Conservation (phyloP, 306 rosid species). For the Macrotyloma uniflorum region DNA sequence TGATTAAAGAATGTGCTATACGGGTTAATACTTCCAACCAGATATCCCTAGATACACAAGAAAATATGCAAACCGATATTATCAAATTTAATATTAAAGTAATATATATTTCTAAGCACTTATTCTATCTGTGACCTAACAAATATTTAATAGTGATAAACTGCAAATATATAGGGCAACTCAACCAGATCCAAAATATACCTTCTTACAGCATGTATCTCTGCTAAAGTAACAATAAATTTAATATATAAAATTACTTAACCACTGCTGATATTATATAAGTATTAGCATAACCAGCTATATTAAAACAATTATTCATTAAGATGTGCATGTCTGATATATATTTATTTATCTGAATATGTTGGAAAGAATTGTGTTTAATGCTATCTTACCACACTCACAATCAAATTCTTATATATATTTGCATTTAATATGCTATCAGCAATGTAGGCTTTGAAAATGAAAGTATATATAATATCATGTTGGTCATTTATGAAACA, state of each 20-base stretch:
- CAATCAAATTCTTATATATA: background rate
- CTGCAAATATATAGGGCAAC: background rate
- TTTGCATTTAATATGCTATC: too few species aligned
- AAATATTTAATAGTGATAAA: background rate
- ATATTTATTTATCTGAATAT: background rate
- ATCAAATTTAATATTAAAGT: background rate
- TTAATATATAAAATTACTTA: too few species aligned
- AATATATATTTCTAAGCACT: background rate
- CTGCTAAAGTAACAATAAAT: too few species aligned
- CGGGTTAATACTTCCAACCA: background rate
- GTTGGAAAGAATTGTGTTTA: background rate
- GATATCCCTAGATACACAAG: background rate
- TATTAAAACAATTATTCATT: too few species aligned
- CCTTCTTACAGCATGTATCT: too few species aligned
- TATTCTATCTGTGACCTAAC: background rate
- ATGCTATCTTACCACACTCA: too few species aligned
- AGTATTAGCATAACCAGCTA: too few species aligned
- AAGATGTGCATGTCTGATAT: too few species aligned
- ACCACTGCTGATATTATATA: too few species aligned
- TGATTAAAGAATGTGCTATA: background rate
- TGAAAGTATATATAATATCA: background rate
- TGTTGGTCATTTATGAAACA: background rate
- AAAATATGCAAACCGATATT: background rate
- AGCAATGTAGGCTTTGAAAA: too few species aligned
- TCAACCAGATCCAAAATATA: too few species aligned